Conservation (phyloP, 768 basidiomycete genomes). For the Boletus fagicola region DNA sequence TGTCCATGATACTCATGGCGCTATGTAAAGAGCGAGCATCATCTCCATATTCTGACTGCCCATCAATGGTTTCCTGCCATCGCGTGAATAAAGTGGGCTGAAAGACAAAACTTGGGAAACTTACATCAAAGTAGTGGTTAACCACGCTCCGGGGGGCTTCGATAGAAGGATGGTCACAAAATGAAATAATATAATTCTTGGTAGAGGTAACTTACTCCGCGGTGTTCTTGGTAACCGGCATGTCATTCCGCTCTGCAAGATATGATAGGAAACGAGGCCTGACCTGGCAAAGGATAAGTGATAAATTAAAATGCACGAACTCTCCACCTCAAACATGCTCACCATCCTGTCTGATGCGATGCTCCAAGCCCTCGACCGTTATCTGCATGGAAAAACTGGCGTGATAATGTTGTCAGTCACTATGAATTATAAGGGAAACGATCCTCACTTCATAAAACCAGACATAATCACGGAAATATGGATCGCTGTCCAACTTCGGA, state of each 20-base stretch:
- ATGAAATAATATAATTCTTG: neutral
- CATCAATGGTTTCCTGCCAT: slow-evolving; percentile 68
- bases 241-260: slow-evolving; percentile 83
- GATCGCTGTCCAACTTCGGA: slow-evolving; percentile 82
- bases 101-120: slow-evolving; percentile 24
- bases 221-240: slow-evolving; percentile 95
- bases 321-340: slow-evolving; percentile 18
- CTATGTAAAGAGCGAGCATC: slow-evolving; percentile 63
- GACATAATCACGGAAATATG: slow-evolving; percentile 95
- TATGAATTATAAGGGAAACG: neutral
- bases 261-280: slow-evolving; percentile 86
- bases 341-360: slow-evolving; percentile 99
- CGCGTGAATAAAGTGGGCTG: neutral
- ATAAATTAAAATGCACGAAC: neutral
- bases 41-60: slow-evolving; percentile 71
- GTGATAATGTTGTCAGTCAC: slow-evolving; percentile 1
- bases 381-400: slow-evolving; percentile 93
- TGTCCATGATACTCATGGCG: slow-evolving; percentile 54
- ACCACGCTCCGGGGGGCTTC: slow-evolving; percentile 84
- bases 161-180: slow-evolving; percentile 6
- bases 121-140: slow-evolving; percentile 91
- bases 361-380: slow-evolving; percentile 91
- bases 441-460: slow-evolving; percentile 85
- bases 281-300: slow-evolving; percentile 49
- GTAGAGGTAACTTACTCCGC: slow-evolving; percentile 58